Conservation (phyloP, 2,329 filamentous ascomycete genomes). For the Alternaria gansuensis region DNA sequence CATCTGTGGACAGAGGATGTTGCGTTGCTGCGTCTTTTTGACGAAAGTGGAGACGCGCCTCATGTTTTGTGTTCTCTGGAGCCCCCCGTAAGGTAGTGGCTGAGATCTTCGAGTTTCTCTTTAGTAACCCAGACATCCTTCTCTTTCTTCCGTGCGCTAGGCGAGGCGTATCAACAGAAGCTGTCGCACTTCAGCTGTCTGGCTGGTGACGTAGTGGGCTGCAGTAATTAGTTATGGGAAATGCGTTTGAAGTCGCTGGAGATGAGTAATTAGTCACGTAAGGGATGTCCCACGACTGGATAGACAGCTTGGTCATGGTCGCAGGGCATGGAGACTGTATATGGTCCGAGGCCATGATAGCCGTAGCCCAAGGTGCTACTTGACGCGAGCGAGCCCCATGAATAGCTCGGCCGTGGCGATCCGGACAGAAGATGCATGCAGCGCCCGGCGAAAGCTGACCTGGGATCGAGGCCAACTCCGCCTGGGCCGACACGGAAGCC, state of each 20-base stretch:
- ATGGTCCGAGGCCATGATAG: slow-evolving; percentile 35
- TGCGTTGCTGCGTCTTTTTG: slow-evolving; percentile 50
- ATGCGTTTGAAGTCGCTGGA: slow-evolving; percentile 19
- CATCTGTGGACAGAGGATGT: slow-evolving; percentile 32
- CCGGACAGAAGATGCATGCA: slow-evolving; percentile 18
- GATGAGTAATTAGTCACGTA: slow-evolving; percentile 20
- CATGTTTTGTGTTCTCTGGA: slow-evolving; percentile 37
- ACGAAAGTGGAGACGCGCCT: slow-evolving; percentile 46
- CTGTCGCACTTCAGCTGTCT: slow-evolving; percentile 6
- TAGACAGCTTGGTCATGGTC: slow-evolving; percentile 26
- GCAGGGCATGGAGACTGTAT: slow-evolving; percentile 30
- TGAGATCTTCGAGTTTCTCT: slow-evolving; percentile 34
- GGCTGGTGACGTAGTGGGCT: slow-evolving; percentile 12
- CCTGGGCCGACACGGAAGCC: slow-evolving; percentile 1
- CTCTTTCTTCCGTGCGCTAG: slow-evolving; percentile 24
- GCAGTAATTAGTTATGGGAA: slow-evolving; percentile 12
- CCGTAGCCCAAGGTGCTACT: slow-evolving; percentile 21
- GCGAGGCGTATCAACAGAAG: slow-evolving; percentile 14
- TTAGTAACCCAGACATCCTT: slow-evolving; percentile 34
- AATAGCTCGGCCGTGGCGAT: slow-evolving; percentile 25
- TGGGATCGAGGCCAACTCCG: slow-evolving; percentile 15
- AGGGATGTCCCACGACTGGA: slow-evolving; percentile 18
- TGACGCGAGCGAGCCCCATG: slow-evolving; percentile 22
- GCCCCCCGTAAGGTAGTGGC: slow-evolving; percentile 51
- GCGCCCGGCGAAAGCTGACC: slow-evolving; percentile 17